Evolutionary conservation across 768 basidiomycete genomes (phyloP), one percentile per base, ranked within the genome.

Genomic region (Stropharia rugosoannulata): DNA sequence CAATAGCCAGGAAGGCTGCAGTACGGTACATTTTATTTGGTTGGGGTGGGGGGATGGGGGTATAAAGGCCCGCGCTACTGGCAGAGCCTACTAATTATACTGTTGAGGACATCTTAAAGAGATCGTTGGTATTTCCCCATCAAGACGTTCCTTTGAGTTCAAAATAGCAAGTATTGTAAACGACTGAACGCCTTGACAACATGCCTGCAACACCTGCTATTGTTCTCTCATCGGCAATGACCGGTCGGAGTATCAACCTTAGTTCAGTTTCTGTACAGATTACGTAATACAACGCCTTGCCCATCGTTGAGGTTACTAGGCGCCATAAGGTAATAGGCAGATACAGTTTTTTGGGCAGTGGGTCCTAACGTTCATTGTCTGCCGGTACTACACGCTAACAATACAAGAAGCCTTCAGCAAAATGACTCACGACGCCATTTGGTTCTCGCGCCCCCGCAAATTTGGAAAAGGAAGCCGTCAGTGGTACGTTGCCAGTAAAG

Each of bases 361-460:
- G 69, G 71, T 66, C 54, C 41, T 10, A 44, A 56, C 59, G 50
- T 39, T 44, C 35, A 40, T 25, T 55, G n/a, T 39, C 43, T 32
- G 12, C 54, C 32, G 36, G 38, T 39, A 38, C 46, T n/a, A 39
- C 49, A 46, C 42, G 16, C 16, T 48, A 37, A 45, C 51, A 5
- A 22, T 38, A 22, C 38, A 54, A 60, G 53, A 55, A 59, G 59
- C 54, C 57, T 60, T 63, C 68, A 54, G 61, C 61, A 87, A 83
- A 78, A 93, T 96, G 95, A 95, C 95, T 69, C 95, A 96, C 92
- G 92, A 95, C 83, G 89, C 93, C 67, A 87, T 97, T 78, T 97
- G 95, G 94, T 95, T 94, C 78, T 93, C 92, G 74, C 91, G 90
- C 68, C 95, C 95, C 59, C 85, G 94, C 75, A 96, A 92, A 76